Evolutionary conservation across 139 green algal genomes (phyloP).

Genomic region (Nannochloris sp.): DNA sequence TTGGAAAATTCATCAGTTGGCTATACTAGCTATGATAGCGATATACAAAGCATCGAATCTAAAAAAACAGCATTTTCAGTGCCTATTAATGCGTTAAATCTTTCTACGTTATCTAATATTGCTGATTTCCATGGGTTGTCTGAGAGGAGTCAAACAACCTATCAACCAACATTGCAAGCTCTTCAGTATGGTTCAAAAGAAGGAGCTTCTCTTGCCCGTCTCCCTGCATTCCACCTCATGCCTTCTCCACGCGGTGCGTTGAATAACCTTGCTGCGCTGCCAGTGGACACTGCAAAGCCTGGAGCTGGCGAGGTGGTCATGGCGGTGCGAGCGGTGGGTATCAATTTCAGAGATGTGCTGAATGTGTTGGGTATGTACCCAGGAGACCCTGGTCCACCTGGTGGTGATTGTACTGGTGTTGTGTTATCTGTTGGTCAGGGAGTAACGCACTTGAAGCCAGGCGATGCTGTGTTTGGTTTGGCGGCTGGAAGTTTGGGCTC

Average conservation of each 20-base stretch:
- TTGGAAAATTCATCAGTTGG: constrained; percentile 8
- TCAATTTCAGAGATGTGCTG: constrained; percentile 60
- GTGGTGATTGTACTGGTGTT: constrained; percentile 50
- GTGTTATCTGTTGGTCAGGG: constrained; percentile 34
- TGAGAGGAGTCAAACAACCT: neutral
- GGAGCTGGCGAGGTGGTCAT: constrained; percentile 29
- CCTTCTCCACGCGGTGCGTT: constrained; percentile 51
- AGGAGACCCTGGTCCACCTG: constrained; percentile 36
- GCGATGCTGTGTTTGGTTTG: constrained; percentile 73
- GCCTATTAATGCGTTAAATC: neutral
- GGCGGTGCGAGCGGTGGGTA: constrained; percentile 38
- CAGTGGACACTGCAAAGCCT: neutral
- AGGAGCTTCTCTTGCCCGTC: constrained; percentile 1
- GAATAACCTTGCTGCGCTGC: constrained; percentile 40
- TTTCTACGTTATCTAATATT: neutral
- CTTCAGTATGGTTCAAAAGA: neutral
- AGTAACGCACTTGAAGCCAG: constrained; percentile 11
- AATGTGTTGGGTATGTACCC: constrained; percentile 64
- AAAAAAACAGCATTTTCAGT: too few relatives aligned
- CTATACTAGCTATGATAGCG: neutral
- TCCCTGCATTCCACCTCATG: constrained; percentile 22
- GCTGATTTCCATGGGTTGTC: constrained; percentile 3
- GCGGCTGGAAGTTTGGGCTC: constrained; percentile 64
- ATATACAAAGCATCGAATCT: neutral
- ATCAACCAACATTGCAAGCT: neutral